Evolutionary conservation across 2,329 filamentous ascomycete genomes (phyloP).

Genomic region (Colletotrichum trifolii): DNA sequence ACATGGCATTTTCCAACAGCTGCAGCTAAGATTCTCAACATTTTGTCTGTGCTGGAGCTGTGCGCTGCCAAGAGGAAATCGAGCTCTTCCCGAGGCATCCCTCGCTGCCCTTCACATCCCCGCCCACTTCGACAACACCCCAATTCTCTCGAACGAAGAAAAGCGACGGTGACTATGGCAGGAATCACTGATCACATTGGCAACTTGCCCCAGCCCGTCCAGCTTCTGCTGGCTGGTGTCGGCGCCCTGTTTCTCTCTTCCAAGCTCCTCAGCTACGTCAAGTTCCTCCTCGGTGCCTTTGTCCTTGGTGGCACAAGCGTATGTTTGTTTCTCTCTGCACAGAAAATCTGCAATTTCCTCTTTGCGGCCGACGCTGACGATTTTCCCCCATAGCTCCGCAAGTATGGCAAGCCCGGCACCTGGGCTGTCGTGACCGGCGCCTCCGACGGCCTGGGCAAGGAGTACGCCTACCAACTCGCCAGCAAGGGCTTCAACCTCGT

Average conservation of each 20-base stretch:
- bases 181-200: conserved; percentile 47
- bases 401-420: conserved; percentile 89
- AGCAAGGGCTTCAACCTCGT: conserved; percentile 93
- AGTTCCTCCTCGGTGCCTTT: conserved; percentile 75
- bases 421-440: conserved; percentile 97
- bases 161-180: conserved; percentile 8
- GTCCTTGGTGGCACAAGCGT: conserved; percentile 73
- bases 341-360: not conserved
- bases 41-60: conserved; percentile 28
- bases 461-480: conserved; percentile 91
- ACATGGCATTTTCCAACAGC: conserved; percentile 10
- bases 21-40: conserved; percentile 22
- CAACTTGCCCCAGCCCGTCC: conserved; percentile 56
- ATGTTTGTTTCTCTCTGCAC: conserved; percentile 43
- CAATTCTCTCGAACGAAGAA: not conserved
- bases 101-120: not conserved
- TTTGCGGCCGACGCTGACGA: conserved; percentile 28
- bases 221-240: conserved; percentile 61
- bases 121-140: not conserved
- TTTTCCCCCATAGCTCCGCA: conserved; percentile 72
- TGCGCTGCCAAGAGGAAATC: conserved; percentile 3
- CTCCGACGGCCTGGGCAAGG: conserved; percentile 96
- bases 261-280: conserved; percentile 68
- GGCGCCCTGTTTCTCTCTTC: conserved; percentile 69
- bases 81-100: not conserved